Evolutionary conservation across 1,284 basidiomycete genomes (phyloP).

Genomic region (Pseudozyma pruni): DNA sequence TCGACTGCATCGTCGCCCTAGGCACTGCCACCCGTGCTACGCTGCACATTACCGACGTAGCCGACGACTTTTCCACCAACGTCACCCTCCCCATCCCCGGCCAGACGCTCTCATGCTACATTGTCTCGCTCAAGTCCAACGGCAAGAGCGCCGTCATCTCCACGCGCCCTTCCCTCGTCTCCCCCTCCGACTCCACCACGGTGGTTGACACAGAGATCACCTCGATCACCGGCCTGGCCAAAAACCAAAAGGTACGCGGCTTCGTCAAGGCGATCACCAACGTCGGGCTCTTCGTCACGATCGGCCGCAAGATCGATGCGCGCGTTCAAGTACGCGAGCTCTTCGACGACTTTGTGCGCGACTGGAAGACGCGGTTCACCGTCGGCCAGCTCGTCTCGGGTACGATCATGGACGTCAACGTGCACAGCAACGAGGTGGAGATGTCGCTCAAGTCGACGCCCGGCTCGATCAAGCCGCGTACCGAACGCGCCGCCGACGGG

Average conservation of each 20-base stretch:
- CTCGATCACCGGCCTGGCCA: slow-evolving; percentile 72
- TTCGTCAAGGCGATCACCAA: slow-evolving; percentile 88
- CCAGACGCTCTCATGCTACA: slow-evolving; percentile 76
- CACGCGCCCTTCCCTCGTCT: slow-evolving; percentile 37
- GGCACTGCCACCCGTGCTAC: slow-evolving; percentile 41
- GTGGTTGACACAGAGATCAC: slow-evolving; percentile 70
- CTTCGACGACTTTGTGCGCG: slow-evolving; percentile 80
- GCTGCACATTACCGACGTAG: slow-evolving; percentile 75
- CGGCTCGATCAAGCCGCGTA: slow-evolving; percentile 65
- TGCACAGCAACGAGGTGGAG: slow-evolving; percentile 80
- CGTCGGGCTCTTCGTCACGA: slow-evolving; percentile 84
- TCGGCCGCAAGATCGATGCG: slow-evolving; percentile 84
- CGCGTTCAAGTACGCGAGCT: slow-evolving; percentile 93
- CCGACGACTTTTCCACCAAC: slow-evolving; percentile 76
- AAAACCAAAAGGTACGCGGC: slow-evolving; percentile 78
- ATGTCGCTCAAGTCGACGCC: slow-evolving; percentile 77
- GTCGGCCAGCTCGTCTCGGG: slow-evolving; percentile 87
- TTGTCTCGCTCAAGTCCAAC: slow-evolving; percentile 75
- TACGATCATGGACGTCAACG: slow-evolving; percentile 79
- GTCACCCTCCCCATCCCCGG: slow-evolving; percentile 76
- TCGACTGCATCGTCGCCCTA: slow-evolving; percentile 46
- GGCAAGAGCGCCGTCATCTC: slow-evolving; percentile 36
- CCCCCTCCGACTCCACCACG: slow-evolving; percentile 10
- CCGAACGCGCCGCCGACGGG: slow-evolving; percentile 67
- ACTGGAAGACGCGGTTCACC: slow-evolving; percentile 87